Conservation (phyloP, 257 asterid species). For the Prunella vulgaris region DNA sequence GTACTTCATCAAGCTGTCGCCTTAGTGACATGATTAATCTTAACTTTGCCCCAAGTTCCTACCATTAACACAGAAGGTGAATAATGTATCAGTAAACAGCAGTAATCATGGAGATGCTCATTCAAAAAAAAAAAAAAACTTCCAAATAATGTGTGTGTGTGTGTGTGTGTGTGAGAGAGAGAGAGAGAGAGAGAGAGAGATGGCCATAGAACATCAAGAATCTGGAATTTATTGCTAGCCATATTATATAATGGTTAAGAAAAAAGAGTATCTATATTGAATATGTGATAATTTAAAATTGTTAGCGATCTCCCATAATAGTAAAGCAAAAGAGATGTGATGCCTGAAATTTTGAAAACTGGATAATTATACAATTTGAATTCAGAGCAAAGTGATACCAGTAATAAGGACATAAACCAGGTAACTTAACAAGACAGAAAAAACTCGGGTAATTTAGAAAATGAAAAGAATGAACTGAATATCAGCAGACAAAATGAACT, state of each 20-base stretch:
- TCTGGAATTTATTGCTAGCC: background rate
- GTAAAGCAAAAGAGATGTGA: background rate
- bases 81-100: slow-evolving; percentile 4
- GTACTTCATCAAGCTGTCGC: slow-evolving; percentile 61
- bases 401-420: background rate
- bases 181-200: background rate
- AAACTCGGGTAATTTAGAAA: background rate
- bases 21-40: slow-evolving; percentile 50
- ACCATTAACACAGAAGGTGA: background rate
- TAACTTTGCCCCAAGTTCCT: slow-evolving; percentile 65
- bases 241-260: background rate
- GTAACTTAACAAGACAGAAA: background rate
- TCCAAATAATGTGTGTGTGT: too few relatives aligned
- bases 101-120: background rate
- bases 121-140: too few relatives aligned
- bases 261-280: background rate
- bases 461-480: background rate
- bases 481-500: background rate
- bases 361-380: background rate
- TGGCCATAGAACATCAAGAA: background rate
- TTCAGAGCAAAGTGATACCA: background rate
- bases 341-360: background rate
- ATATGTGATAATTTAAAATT: background rate
- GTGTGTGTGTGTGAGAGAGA: too few relatives aligned
- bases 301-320: background rate